phyloP scores from a whole-genome alignment of 108 stramenopile genomes.

The Nannochloropsis oceanica region DNA sequence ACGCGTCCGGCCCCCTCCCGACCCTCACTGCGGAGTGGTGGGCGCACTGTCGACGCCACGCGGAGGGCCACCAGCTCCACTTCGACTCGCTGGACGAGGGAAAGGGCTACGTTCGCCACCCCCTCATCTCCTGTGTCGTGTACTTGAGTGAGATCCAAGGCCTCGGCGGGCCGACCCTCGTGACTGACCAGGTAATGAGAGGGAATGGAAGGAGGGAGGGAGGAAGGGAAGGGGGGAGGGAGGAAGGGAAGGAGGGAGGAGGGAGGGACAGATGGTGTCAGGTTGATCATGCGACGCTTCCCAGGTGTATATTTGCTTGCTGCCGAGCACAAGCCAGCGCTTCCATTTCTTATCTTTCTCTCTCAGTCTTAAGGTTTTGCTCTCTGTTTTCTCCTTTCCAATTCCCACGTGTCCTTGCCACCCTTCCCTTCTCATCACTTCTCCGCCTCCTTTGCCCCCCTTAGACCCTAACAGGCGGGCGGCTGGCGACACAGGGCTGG shows the following conservation, averaged over 20 bases:
- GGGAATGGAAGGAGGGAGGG: neutral
- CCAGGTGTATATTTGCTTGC: no score
- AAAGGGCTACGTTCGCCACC: constrained; percentile 46
- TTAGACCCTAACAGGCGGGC: constrained; percentile 46
- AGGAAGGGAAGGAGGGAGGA: neutral
- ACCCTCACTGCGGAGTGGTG: constrained; percentile 44
- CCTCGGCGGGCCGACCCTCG: neutral
- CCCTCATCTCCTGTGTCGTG: constrained; percentile 52
- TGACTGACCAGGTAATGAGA: neutral
- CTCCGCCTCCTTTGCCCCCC: no score
- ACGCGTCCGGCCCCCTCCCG: neutral
- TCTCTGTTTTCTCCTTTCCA: no score
- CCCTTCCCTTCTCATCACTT: no score
- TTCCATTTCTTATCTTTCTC: no score
- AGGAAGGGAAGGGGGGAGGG: neutral
- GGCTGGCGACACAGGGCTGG: constrained; percentile 51
- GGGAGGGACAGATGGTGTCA: neutral
- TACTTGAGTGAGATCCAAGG: constrained; percentile 35
- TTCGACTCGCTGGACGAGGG: constrained; percentile 72
- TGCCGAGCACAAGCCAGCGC: no score
- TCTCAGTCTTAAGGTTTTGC: no score
- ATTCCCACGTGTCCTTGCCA: no score
- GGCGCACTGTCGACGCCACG: constrained; percentile 72
- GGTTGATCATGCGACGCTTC: neutral
- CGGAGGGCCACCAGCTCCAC: constrained; percentile 69